These are phyloP conservation scores for Penicillium turbatum DNA, from an alignment of 495 filamentous ascomycete species.

Conservation along the genomic window DNA sequence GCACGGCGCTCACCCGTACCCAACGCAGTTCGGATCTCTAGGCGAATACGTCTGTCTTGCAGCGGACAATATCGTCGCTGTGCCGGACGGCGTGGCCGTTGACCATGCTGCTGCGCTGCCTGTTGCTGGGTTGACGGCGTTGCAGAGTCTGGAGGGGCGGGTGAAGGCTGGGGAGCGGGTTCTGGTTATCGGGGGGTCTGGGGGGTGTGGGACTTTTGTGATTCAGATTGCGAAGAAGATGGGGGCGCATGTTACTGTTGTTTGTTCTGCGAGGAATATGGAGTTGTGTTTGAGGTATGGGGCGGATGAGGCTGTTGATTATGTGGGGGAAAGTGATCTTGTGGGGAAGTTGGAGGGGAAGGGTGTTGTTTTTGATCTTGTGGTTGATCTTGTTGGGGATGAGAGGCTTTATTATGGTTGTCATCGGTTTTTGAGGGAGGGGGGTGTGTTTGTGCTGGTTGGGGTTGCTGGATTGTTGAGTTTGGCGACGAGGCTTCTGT, in stretches of 20 bases:
- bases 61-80: conserved; percentile 18
- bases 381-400: conserved; percentile 61
- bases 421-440: conserved; percentile 51
- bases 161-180: conserved; percentile 52
- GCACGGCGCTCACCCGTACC: conserved; percentile 45
- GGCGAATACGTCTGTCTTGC: conserved; percentile 47
- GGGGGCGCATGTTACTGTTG: conserved; percentile 59
- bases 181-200: conserved; percentile 66
- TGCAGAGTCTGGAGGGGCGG: conserved; percentile 53
- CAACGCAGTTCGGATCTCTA: conserved; percentile 47
- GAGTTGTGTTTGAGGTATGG: conserved; percentile 55
- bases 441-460: conserved; percentile 56
- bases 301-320: conserved; percentile 67
- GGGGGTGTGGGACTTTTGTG: conserved; percentile 56
- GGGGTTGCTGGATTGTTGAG: conserved; percentile 35
- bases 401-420: conserved; percentile 50
- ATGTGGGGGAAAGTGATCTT: conserved; percentile 50
- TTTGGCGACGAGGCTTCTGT: conserved; percentile 27
- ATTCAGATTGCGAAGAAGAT: conserved; percentile 64
- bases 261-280: conserved; percentile 56
- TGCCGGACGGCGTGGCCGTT: conserved; percentile 50
- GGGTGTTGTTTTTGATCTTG: conserved; percentile 51
- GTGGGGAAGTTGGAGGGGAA: conserved; percentile 42
- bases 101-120: conserved; percentile 51
- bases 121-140: conserved; percentile 55